Evolutionary conservation across 164 flowering plant genomes (phyloP).

Genomic region (Magnolia changhungtana): DNA sequence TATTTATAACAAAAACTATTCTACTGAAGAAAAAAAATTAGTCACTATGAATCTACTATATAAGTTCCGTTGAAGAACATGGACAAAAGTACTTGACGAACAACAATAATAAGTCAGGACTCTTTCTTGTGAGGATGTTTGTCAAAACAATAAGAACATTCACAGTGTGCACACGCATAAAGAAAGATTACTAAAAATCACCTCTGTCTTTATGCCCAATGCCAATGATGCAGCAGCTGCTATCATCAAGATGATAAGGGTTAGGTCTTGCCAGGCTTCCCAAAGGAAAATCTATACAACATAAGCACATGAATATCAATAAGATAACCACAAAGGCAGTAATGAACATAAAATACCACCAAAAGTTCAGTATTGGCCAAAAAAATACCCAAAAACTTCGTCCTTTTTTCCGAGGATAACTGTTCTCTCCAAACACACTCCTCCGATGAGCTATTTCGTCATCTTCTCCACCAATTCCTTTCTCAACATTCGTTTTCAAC

Average conservation of each 20-base stretch:
- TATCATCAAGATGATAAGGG: constrained; percentile 85
- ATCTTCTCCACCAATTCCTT: constrained; percentile 78
- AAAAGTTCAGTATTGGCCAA: not conserved
- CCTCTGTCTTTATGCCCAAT: constrained; percentile 94
- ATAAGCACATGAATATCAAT: not conserved
- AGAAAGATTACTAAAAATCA: constrained; percentile 24
- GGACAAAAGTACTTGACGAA: not conserved
- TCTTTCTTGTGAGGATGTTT: not conserved
- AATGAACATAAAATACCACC: not conserved
- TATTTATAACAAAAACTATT: not conserved
- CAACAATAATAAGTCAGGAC: not conserved
- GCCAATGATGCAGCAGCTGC: constrained; percentile 93
- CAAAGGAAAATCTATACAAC: constrained; percentile 65
- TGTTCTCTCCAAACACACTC: constrained; percentile 78
- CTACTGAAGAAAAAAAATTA: not conserved
- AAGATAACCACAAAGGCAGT: not conserved
- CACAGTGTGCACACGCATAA: no score
- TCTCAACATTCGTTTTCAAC: constrained; percentile 63
- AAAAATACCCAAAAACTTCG: constrained; percentile 72
- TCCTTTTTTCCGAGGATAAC: constrained; percentile 86
- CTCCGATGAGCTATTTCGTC: constrained; percentile 52
- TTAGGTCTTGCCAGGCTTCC: constrained; percentile 96
- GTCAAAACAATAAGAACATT: no score
- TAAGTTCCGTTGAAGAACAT: not conserved
- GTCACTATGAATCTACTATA: no score